Evolutionary conservation across 1,284 basidiomycete species (phyloP).

Genomic region (Wallemia hederae): DNA sequence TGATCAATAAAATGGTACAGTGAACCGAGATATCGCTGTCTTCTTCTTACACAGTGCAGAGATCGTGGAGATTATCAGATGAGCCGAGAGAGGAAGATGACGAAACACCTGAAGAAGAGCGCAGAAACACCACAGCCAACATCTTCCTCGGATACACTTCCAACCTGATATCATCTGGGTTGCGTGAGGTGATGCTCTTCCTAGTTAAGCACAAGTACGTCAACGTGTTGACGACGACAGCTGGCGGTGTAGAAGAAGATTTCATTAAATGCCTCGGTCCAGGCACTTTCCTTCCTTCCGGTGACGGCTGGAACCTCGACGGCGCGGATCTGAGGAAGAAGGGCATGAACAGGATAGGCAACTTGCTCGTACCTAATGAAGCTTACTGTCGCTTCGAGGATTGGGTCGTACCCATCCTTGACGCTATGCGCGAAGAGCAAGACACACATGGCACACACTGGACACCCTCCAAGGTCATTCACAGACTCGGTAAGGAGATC

Average conservation of each 20-base stretch:
- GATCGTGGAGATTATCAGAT: slow-evolving; percentile 53
- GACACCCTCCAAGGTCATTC: slow-evolving; percentile 84
- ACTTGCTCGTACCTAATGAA: slow-evolving; percentile 86
- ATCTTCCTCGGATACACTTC: slow-evolving; percentile 96
- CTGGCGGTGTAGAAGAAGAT: slow-evolving; percentile 95
- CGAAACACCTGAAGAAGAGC: slow-evolving; percentile 31
- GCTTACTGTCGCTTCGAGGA: slow-evolving; percentile 99
- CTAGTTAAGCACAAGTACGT: slow-evolving; percentile 84
- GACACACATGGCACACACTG: slow-evolving; percentile 23
- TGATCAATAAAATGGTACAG: slow-evolving; percentile 67
- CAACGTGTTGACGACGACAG: slow-evolving; percentile 75
- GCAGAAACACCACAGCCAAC: slow-evolving; percentile 40
- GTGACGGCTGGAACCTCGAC: slow-evolving; percentile 42
- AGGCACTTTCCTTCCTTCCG: slow-evolving; percentile 35
- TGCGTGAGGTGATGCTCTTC: slow-evolving; percentile 74
- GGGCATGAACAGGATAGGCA: slow-evolving; percentile 95
- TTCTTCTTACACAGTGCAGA: slow-evolving; percentile 18
- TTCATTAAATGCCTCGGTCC: slow-evolving; percentile 94
- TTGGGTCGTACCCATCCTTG: slow-evolving; percentile 84
- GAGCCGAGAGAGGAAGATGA: slow-evolving; percentile 39
- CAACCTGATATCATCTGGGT: slow-evolving; percentile 87
- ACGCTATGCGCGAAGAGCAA: slow-evolving; percentile 74
- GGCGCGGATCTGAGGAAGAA: slow-evolving; percentile 58
- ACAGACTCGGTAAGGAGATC: slow-evolving; percentile 76
- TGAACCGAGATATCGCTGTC: slow-evolving; percentile 2